Percentiles rank a stretch among this genome's conserved stretches.
phyloP scores from a whole-genome alignment of 306 rosid genomes.

The Argentina anserina region DNA sequence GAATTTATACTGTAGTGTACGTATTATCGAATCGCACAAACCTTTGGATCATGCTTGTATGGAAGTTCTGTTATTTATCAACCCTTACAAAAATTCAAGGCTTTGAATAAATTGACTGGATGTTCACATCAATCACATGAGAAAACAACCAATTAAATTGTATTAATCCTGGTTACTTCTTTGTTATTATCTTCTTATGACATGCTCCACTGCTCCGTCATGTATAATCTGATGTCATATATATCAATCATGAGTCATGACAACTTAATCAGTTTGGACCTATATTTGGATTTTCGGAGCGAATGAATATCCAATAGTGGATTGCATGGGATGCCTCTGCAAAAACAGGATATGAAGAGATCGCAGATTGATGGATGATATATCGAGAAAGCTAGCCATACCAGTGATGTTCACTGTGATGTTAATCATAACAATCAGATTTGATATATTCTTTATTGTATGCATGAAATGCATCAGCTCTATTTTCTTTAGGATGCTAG shows the following conservation, averaged over 20 bases:
- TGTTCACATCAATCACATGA: background rate
- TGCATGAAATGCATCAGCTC: background rate
- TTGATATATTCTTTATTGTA: background rate
- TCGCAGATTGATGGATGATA: background rate
- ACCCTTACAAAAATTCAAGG: too few species aligned
- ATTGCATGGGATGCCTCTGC: slow-evolving; percentile 6
- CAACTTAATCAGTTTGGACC: background rate
- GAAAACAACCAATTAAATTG: too few species aligned
- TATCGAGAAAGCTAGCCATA: background rate
- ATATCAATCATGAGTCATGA: background rate
- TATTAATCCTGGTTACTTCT: background rate
- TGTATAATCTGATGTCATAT: background rate
- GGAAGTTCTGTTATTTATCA: too few species aligned
- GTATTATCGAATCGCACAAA: too few species aligned
- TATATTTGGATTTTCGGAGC: too few species aligned
- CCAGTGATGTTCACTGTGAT: background rate
- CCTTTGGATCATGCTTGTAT: too few species aligned
- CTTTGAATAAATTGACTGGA: too few species aligned
- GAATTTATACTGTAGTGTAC: too few species aligned
- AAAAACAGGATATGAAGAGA: background rate
- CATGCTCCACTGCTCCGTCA: background rate
- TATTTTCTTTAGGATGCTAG: background rate
- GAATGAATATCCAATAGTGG: background rate
- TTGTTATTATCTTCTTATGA: background rate
- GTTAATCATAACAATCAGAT: background rate